Percentiles rank a stretch among this genome's conserved stretches.
These are phyloP conservation scores for Cucumis variabilis DNA, from an alignment of 331 rosid genomes.

Conservation along the genomic window DNA sequence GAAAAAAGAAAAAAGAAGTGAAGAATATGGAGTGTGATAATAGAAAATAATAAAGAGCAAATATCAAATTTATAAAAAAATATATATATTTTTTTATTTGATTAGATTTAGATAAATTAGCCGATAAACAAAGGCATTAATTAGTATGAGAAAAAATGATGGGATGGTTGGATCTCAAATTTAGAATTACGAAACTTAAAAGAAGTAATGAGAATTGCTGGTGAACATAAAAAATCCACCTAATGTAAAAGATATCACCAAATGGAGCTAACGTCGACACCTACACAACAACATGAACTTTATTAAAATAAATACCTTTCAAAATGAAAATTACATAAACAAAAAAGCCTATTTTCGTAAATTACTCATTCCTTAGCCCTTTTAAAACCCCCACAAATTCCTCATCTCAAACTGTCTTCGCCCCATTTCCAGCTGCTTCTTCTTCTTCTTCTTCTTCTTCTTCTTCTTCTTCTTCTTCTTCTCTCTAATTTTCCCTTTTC, in stretches of 20 bases:
- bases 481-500: neutral
- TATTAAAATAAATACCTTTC: neutral
- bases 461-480: neutral
- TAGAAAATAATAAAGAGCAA: too few relatives aligned
- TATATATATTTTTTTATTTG: too few relatives aligned
- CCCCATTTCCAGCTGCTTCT: neutral
- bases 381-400: neutral
- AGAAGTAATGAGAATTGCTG: neutral
- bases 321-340: neutral
- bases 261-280: conserved; percentile 5
- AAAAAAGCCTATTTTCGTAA: conserved; percentile 17
- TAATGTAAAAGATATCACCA: neutral
- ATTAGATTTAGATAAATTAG: too few relatives aligned
- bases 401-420: neutral
- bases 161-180: too few relatives aligned
- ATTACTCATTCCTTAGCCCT: neutral
- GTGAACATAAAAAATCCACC: neutral
- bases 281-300: neutral
- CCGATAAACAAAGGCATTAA: too few relatives aligned
- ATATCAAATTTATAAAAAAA: too few relatives aligned
- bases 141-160: too few relatives aligned
- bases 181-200: neutral
- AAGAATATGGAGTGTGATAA: too few relatives aligned
- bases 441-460: neutral
- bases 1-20: too few relatives aligned